These are phyloP conservation scores for Suillus tomentosus DNA, from an alignment of 768 basidiomycete genomes.

Conservation along the genomic window DNA sequence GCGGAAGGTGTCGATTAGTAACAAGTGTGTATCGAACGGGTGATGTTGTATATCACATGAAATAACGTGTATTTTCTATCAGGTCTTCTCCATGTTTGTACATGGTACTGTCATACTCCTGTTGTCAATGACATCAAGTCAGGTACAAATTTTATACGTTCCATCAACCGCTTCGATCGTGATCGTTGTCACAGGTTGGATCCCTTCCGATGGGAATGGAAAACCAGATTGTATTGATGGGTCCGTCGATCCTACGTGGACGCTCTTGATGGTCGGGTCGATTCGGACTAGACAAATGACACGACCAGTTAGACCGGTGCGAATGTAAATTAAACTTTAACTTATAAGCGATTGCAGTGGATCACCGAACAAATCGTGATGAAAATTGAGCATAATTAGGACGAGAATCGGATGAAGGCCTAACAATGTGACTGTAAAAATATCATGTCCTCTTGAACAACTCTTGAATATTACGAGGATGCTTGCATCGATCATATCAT, in stretches of 20 bases:
- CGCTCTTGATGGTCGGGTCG: background rate
- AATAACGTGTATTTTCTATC: background rate
- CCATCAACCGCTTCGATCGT: background rate
- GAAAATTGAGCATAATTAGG: too few relatives aligned
- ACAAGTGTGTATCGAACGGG: slow-evolving; percentile 3
- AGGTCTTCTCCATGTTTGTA: background rate
- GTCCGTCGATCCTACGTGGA: background rate
- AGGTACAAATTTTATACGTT: background rate
- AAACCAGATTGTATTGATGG: background rate
- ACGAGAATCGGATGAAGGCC: too few relatives aligned
- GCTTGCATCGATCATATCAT: too few relatives aligned
- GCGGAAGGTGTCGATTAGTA: background rate
- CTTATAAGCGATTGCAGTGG: background rate
- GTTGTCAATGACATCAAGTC: background rate
- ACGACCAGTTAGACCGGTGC: background rate
- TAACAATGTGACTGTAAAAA: too few relatives aligned
- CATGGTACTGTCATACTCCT: background rate
- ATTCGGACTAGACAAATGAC: background rate
- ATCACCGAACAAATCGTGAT: too few relatives aligned
- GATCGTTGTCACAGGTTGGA: background rate
- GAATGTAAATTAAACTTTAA: background rate
- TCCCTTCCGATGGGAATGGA: background rate
- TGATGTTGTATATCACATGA: background rate
- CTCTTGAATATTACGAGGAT: too few relatives aligned
- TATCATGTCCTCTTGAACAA: too few relatives aligned